phyloP scores from a whole-genome alignment of 2,329 filamentous ascomycete species.

The Helotiales sp. region DNA sequence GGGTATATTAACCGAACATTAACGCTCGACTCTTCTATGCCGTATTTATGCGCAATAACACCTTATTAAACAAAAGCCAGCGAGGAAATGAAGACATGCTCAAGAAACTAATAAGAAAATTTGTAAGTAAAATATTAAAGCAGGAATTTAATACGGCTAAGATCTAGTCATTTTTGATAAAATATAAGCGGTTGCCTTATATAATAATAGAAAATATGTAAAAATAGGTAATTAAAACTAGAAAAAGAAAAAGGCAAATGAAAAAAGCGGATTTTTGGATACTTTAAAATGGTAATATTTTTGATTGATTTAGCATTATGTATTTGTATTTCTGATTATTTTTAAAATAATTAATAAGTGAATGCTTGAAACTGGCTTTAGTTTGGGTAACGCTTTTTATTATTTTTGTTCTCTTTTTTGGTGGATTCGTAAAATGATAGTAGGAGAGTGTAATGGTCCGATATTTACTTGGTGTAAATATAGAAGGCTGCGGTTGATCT shows the following conservation, averaged over 20 bases:
- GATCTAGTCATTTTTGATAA: slow-evolving; percentile 19
- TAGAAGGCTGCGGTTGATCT: too few species aligned
- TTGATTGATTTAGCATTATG: neutral
- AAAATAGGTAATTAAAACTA: slow-evolving; percentile 17
- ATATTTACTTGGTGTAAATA: too few species aligned
- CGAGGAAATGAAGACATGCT: slow-evolving; percentile 15
- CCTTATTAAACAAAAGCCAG: slow-evolving; percentile 3
- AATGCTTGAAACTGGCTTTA: too few species aligned
- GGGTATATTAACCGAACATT: slow-evolving; percentile 51
- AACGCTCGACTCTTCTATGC: slow-evolving; percentile 39
- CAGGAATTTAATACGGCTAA: slow-evolving; percentile 21
- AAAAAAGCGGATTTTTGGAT: slow-evolving; percentile 22
- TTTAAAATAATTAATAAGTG: too few species aligned
- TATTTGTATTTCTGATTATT: neutral
- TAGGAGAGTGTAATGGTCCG: too few species aligned
- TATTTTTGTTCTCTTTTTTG: too few species aligned
- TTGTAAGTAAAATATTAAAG: slow-evolving; percentile 20
- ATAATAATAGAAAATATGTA: neutral
- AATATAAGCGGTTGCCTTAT: slow-evolving; percentile 18
- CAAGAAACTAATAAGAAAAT: slow-evolving; percentile 16
- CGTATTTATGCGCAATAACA: slow-evolving; percentile 32
- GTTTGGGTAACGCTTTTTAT: too few species aligned
- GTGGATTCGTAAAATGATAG: too few species aligned
- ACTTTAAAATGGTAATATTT: neutral
- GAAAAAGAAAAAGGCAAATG: slow-evolving; percentile 17